Evolutionary conservation across 129 eudicot species (phyloP).

Genomic region (Apium graveolens): DNA sequence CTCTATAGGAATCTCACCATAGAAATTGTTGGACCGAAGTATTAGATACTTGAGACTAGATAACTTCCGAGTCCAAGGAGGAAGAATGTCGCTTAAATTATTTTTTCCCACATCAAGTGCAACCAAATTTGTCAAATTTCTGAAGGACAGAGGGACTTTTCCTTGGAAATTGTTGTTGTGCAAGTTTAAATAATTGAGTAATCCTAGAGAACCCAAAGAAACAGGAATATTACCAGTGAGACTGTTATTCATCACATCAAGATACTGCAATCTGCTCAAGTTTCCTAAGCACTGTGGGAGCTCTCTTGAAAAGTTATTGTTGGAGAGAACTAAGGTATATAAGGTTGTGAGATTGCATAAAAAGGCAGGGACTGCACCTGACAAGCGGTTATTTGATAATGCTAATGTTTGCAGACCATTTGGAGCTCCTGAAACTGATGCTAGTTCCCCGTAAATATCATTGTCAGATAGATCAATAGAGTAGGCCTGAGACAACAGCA

Average conservation of each 20-base stretch:
- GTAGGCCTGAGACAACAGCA: background rate
- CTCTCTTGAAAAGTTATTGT: background rate
- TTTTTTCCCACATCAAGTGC: background rate
- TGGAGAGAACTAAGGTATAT: background rate
- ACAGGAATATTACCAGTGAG: slow-evolving; percentile 4
- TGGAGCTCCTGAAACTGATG: background rate
- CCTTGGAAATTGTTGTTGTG: background rate
- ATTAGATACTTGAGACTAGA: slow-evolving; percentile 1
- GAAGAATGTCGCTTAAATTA: slow-evolving; percentile 1
- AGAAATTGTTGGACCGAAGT: background rate
- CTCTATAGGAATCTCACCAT: slow-evolving; percentile 3
- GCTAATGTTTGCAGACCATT: background rate
- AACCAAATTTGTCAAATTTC: background rate
- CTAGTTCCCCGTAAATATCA: background rate
- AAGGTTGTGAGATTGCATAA: background rate
- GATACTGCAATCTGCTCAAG: background rate
- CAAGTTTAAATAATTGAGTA: background rate
- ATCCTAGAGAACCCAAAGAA: background rate
- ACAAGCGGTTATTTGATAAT: background rate
- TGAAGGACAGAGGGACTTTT: background rate
- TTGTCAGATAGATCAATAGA: background rate
- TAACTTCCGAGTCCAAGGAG: slow-evolving; percentile 20
- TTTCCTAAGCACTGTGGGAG: slow-evolving; percentile 6
- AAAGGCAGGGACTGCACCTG: too few relatives aligned
- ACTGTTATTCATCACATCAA: background rate